Conservation (phyloP, 371 early-diverging fungal genomes). For the Mitosporidium daphniae region DNA sequence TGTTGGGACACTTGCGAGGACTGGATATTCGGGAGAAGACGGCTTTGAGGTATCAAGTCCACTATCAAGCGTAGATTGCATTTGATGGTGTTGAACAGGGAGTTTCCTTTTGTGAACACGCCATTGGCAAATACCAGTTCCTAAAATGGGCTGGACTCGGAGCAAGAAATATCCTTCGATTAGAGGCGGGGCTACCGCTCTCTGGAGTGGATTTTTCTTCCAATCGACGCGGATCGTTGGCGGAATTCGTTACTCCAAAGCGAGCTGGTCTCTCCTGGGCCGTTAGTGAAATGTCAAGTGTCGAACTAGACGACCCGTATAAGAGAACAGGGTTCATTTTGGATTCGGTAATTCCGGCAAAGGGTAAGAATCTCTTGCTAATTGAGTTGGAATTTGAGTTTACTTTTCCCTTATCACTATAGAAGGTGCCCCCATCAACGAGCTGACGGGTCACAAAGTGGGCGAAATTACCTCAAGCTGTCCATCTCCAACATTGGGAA, state of each 20-base stretch:
- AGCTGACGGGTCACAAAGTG: slow-evolving; percentile 15
- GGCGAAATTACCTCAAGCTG: slow-evolving; percentile 61
- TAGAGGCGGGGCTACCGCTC: slow-evolving; percentile 80
- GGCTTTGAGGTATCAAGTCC: slow-evolving; percentile 88
- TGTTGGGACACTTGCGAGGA: too few relatives aligned
- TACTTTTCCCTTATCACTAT: background rate
- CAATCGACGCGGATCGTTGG: too few relatives aligned
- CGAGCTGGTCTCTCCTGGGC: slow-evolving; percentile 80
- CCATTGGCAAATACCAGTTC: too few relatives aligned
- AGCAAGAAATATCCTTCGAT: slow-evolving; percentile 57
- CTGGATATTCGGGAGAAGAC: slow-evolving; percentile 95
- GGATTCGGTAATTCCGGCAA: too few relatives aligned
- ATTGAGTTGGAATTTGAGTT: too few relatives aligned
- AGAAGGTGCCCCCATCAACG: slow-evolving; percentile 27
- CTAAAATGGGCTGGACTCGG: slow-evolving; percentile 74
- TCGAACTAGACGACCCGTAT: too few relatives aligned
- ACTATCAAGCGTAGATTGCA: too few relatives aligned
- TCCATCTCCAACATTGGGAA: slow-evolving; percentile 55
- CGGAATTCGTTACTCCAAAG: slow-evolving; percentile 52
- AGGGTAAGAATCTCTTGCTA: too few relatives aligned
- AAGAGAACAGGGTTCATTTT: too few relatives aligned
- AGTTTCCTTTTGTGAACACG: too few relatives aligned
- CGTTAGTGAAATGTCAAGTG: slow-evolving; percentile 16
- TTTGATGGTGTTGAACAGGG: too few relatives aligned
- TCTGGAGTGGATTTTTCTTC: slow-evolving; percentile 87